A percentile compares a stretch with the other conserved stretches of the same genome.
Conservation (phyloP, 768 basidiomycete genomes). For the Lactarius sp. region DNA sequence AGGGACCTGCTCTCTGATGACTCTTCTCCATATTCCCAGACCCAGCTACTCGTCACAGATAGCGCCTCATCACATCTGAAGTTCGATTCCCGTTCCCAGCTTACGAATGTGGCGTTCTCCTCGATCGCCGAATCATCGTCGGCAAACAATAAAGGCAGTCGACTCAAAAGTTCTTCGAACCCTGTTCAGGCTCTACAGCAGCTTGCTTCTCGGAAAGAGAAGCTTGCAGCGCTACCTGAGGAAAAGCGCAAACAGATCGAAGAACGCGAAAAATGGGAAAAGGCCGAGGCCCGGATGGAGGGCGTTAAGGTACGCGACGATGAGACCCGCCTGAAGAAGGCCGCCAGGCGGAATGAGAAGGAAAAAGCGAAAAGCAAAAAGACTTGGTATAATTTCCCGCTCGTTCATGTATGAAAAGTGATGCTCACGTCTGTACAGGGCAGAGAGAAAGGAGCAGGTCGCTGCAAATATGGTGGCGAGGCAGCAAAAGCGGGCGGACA, state of each 20-base stretch:
- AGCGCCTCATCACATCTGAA: slow-evolving; percentile 26
- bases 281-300: slow-evolving; percentile 81
- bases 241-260: slow-evolving; percentile 78
- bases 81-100: slow-evolving; percentile 30
- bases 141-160: slow-evolving; percentile 41
- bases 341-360: slow-evolving; percentile 88
- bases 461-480: slow-evolving; percentile 70
- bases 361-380: slow-evolving; percentile 80
- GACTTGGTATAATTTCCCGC: slow-evolving; percentile 60
- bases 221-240: slow-evolving; percentile 69
- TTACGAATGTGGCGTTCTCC: slow-evolving; percentile 71
- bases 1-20: neutral
- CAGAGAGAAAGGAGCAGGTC: slow-evolving; percentile 78
- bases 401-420: neutral
- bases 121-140: slow-evolving; percentile 47
- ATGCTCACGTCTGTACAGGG: slow-evolving; percentile 46
- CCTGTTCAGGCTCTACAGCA: slow-evolving; percentile 83
- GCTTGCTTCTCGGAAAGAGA: slow-evolving; percentile 70
- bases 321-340: slow-evolving; percentile 82
- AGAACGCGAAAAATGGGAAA: slow-evolving; percentile 85
- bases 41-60: slow-evolving; percentile 70
- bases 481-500: slow-evolving; percentile 88
- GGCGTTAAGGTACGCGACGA: slow-evolving; percentile 92
- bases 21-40: slow-evolving; percentile 37
- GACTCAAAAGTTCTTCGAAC: slow-evolving; percentile 69